Base-by-base conservation (phyloP, 1,284 basidiomycete genomes). In the Cystobasidium slooffiae region DNA sequence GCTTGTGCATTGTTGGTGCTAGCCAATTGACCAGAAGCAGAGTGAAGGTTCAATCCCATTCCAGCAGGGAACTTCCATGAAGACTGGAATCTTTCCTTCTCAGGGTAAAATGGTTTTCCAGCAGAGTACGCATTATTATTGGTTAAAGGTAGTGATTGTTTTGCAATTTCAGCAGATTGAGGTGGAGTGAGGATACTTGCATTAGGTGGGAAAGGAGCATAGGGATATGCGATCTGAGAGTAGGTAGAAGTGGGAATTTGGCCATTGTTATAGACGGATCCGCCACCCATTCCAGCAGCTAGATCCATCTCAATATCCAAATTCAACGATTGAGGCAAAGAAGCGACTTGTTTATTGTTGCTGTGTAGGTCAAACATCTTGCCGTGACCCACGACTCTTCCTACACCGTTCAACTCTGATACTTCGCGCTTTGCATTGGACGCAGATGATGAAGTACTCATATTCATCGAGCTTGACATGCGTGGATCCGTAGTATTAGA, bases 31-130 rank as follows among this genome's bases (percentile, higher is more conserved):
- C 56, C 56, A 6, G 56, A 59, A 49, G 62, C 24, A 31, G 31
- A 31, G 39, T 47, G 49, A 20, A 72, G 41, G 20, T 72, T 72
- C 6, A 72, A n/a, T 18, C 69, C 69, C 18, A 64, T 51, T 8
- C 59, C 59, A 43, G 69, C 31, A 24, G 69, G 69, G 22, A 72
- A 72, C 41, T 72, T 72, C 69, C 69, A 72, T 7, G 56, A 59
- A 16, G 58, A 63, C 31, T 72, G 69, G 31, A 72, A 55, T 10
- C 61, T 31, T 61, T 62, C 58, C 43, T 72, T 72, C 44, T 72
- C 69, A 6, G 69, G 69, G 43, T 72, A 72, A 59, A 64, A 47
- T 9, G 69, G 20, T 46, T 14, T 31, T 44, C 53, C 51, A 6
- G 31, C 31, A 1, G 31, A 31, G 31, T 31, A 7, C n/a, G 44